Evolutionary conservation across 352 stramenopile genomes (phyloP).

Genomic region (Globisporangium barbulae): DNA sequence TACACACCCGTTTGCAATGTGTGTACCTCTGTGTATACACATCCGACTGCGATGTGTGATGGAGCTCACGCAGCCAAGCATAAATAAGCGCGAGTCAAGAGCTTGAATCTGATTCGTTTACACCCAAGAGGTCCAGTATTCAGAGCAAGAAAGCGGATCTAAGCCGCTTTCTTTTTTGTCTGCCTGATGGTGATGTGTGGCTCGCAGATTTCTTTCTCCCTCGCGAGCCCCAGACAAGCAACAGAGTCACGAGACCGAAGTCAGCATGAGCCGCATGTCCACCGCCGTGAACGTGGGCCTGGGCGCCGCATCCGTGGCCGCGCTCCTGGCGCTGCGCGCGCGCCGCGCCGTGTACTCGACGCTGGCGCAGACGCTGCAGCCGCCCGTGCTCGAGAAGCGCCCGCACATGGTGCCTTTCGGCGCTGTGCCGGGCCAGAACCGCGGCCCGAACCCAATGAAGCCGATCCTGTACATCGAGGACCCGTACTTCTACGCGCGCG

Average conservation of each 20-base stretch:
- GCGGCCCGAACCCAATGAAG: conserved; percentile 85
- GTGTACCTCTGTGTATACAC: too few species aligned
- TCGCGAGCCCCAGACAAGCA: not conserved
- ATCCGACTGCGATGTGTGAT: too few species aligned
- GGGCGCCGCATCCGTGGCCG: conserved; percentile 47
- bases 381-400: conserved; percentile 64
- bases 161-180: not conserved
- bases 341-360: conserved; percentile 62
- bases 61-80: too few species aligned
- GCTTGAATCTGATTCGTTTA: not conserved
- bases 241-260: not conserved
- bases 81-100: too few species aligned
- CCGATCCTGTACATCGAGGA: conserved; percentile 88
- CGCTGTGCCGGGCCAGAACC: conserved; percentile 73
- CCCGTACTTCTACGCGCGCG: conserved; percentile 95
- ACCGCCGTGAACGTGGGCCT: conserved; percentile 46
- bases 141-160: not conserved
- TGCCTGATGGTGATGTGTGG: not conserved
- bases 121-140: not conserved
- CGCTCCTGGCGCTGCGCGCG: conserved; percentile 53
- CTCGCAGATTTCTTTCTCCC: not conserved
- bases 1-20: too few species aligned
- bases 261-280: conserved; percentile 54
- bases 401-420: conserved; percentile 84
- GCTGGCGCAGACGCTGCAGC: conserved; percentile 33